phyloP scores from a whole-genome alignment of 2,329 filamentous ascomycete genomes.

The Pseudocercospora eumusae region DNA sequence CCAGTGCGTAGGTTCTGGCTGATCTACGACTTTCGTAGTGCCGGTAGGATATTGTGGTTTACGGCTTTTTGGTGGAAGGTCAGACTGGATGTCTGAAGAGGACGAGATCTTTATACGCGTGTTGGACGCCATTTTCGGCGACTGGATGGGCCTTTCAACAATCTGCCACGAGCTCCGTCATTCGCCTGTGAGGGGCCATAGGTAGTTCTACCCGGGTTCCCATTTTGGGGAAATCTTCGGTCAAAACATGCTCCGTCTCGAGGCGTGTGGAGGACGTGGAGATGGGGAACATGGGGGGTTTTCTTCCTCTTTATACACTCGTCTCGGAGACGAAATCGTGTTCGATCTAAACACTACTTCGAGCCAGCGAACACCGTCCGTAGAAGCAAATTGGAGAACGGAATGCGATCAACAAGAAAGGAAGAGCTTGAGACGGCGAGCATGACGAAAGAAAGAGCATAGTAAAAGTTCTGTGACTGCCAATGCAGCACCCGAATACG shows the following conservation, averaged over 20 bases:
- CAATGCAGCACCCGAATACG: not conserved
- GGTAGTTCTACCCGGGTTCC: not conserved
- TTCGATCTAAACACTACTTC: not conserved
- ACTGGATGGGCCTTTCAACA: constrained; percentile 11
- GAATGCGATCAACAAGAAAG: not conserved
- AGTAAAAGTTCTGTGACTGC: not conserved
- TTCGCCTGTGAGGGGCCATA: constrained; percentile 1
- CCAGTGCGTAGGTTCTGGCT: constrained; percentile 39
- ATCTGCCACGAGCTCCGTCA: constrained; percentile 6
- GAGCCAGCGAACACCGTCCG: too few relatives aligned
- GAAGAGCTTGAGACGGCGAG: not conserved
- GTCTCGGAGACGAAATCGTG: not conserved
- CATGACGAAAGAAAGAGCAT: not conserved
- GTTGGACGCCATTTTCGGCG: constrained; percentile 25
- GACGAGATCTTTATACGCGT: constrained; percentile 41
- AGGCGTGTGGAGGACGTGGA: constrained; percentile 1
- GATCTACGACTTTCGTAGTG: constrained; percentile 41
- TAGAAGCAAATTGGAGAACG: too few relatives aligned
- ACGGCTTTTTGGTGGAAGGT: constrained; percentile 43
- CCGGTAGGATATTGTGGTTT: constrained; percentile 42
- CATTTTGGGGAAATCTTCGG: not conserved
- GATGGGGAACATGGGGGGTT: not conserved
- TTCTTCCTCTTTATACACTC: not conserved
- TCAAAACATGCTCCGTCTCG: not conserved
- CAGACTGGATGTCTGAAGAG: constrained; percentile 44